Percentiles rank a stretch among this genome's conserved stretches.
These are phyloP conservation scores for Tetrahymena thermophila DNA, from an alignment of 73 alveolate genomes.

Conservation along the genomic window DNA sequence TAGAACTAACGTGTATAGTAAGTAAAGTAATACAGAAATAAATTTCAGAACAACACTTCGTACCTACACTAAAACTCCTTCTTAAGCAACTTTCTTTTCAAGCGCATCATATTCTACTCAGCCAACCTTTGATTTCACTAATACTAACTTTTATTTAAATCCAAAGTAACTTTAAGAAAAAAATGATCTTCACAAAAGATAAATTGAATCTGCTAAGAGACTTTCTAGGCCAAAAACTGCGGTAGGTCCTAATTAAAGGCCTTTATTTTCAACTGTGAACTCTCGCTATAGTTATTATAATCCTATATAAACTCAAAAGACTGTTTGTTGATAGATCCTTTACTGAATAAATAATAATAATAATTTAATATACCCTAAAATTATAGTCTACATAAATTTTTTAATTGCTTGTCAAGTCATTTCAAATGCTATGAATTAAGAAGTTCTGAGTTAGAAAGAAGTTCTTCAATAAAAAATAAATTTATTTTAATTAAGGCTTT, in stretches of 20 bases:
- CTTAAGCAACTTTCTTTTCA: neutral
- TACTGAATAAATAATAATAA: neutral
- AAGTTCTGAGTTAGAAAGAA: no score
- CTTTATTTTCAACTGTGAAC: neutral
- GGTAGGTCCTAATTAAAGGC: neutral
- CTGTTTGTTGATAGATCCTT: neutral
- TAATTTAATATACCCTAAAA: neutral
- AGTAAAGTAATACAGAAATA: neutral
- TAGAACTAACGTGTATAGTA: neutral
- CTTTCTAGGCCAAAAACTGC: neutral
- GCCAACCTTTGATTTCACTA: neutral
- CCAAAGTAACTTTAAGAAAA: neutral
- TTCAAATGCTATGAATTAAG: no score
- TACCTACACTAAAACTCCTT: neutral
- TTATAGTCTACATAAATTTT: neutral
- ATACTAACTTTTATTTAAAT: neutral
- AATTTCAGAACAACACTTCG: neutral
- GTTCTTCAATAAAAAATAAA: no score
- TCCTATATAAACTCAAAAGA: neutral
- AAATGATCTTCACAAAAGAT: neutral
- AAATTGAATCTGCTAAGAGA: neutral
- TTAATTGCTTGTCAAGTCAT: no score
- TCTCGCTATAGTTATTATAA: neutral
- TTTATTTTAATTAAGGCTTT: no score
- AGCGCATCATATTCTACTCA: neutral